Percentiles rank a stretch among this genome's conserved stretches.
These are phyloP conservation scores for Colletotrichum aenigma DNA, from an alignment of 2,329 filamentous ascomycete species.

Conservation along the genomic window DNA sequence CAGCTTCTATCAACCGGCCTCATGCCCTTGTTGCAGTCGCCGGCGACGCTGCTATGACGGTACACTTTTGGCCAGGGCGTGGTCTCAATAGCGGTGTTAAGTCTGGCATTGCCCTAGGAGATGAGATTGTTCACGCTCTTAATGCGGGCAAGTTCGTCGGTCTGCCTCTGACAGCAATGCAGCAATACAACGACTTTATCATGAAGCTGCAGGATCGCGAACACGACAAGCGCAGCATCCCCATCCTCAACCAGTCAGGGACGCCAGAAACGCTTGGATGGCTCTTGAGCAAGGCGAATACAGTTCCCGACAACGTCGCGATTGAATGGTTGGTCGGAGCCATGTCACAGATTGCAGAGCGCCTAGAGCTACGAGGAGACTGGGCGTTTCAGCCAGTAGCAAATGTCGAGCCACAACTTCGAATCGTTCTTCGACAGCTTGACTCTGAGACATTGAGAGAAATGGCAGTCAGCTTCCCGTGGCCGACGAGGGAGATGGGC, in stretches of 20 bases:
- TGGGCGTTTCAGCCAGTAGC: neutral
- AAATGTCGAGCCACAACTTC: constrained; percentile 26
- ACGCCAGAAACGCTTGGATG: constrained; percentile 36
- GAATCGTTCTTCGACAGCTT: constrained; percentile 36
- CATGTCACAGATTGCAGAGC: neutral
- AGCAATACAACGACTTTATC: constrained; percentile 38
- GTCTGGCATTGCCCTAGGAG: neutral
- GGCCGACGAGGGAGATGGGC: constrained; percentile 38
- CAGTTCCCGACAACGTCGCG: neutral
- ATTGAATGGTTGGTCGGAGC: neutral
- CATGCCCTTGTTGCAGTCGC: neutral
- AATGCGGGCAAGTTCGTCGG: constrained; percentile 27
- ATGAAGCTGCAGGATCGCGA: constrained; percentile 37
- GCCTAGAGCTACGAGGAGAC: neutral
- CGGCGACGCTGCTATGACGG: neutral
- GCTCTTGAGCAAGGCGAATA: constrained; percentile 33
- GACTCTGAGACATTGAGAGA: constrained; percentile 32
- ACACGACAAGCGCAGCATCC: constrained; percentile 39
- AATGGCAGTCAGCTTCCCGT: constrained; percentile 41
- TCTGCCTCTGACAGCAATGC: constrained; percentile 31
- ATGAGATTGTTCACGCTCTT: neutral
- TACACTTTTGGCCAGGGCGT: neutral
- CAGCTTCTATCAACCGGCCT: neutral
- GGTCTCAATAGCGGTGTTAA: neutral
- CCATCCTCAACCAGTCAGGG: constrained; percentile 38